Base-by-base conservation (phyloP, 139 green algal genomes). In the Microglena sp. region DNA sequence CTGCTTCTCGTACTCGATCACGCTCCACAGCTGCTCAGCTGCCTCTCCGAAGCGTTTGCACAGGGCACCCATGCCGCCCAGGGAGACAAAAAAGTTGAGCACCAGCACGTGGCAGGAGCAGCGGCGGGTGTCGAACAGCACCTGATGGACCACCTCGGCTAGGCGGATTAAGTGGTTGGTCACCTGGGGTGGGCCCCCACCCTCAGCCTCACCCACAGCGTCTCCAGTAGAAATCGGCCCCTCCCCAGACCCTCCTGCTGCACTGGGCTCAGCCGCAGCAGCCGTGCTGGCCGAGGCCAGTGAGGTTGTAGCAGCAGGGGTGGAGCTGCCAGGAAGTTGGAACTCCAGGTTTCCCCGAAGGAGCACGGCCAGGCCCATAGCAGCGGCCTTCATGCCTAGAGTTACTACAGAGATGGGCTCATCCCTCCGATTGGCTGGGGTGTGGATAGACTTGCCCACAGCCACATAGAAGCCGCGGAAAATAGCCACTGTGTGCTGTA, bases 101-200 rank as follows among this genome's bases (percentile, higher is more conserved):
- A 95, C 64, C 45, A 92, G 76, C 30, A 77, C 77, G 69, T 96
- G 92, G 72, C 82, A 90, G 46, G 79, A 90, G 56, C 78, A 73
- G 11, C 90, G 79, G 29, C 88, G 78, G 11, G 60, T 55, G 65
- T 96, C 89, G 65, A 95, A 85, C n/a, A 96, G 71, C 44, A 95
- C 64, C 55, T 81, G 61, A 31, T 69, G 63, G 4, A 81, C 64
- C 55, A 89, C 82, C 24, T 95, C 89, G n/a, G 78, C 67, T 28
- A 90, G 29, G 33, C 82, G 64, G 5, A 60, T 30, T 15, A 77
- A 44, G 60, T 80, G 72, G 62, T 29, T 27, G 29, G 22, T 18
- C 2, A 55, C 2, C 18, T 57, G 60, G 5, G 60, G 36, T 11
- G 15, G 21, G 30, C 5, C 33, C 44, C 60, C 28, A 50, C 35